Conservation (phyloP, 768 basidiomycete genomes). For the Tricholoma sp. region DNA sequence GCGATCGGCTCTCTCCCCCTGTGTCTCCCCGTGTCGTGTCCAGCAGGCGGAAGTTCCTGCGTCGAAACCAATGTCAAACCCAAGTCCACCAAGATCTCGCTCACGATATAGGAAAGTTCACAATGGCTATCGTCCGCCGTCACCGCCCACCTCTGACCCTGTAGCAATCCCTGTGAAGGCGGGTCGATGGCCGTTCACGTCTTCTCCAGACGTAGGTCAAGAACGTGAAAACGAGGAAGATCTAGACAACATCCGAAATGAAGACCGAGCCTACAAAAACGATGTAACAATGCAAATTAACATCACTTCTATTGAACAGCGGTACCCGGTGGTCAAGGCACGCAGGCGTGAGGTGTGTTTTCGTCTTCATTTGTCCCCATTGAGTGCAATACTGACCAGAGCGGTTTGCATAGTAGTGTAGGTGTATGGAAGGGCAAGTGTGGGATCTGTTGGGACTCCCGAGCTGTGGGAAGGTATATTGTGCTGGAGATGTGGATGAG, state of each 20-base stretch:
- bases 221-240: background rate
- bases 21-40: slow-evolving; percentile 2
- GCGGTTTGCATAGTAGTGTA: slow-evolving; percentile 10
- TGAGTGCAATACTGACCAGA: background rate
- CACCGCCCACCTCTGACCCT: slow-evolving; percentile 3
- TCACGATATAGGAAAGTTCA: background rate
- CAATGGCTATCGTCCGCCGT: slow-evolving; percentile 2
- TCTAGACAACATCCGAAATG: background rate
- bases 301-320: background rate
- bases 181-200: background rate
- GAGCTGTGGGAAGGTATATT: slow-evolving; percentile 17
- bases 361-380: background rate
- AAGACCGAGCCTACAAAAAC: background rate
- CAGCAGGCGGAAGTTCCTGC: slow-evolving; percentile 1
- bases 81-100: background rate
- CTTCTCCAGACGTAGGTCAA: background rate
- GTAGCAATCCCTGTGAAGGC: background rate
- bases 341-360: background rate
- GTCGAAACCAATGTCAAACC: background rate
- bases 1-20: background rate
- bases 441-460: slow-evolving; percentile 15
- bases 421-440: slow-evolving; percentile 8
- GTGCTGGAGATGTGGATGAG: slow-evolving; percentile 2
- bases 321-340: background rate
- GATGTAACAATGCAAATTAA: background rate